Conservation (phyloP, 306 rosid species). For the Trifolium pratense region DNA sequence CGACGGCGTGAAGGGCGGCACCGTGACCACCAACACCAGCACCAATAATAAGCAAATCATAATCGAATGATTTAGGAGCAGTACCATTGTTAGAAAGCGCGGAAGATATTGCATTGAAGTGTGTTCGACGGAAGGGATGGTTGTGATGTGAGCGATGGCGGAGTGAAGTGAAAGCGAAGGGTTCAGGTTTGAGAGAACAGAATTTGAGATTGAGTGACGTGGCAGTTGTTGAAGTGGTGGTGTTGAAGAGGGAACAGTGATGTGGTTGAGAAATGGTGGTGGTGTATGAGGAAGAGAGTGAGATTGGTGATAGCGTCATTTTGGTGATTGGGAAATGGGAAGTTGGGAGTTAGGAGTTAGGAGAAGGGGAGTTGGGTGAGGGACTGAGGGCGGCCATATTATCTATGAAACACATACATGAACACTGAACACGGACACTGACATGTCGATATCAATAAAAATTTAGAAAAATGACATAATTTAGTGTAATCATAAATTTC, state of each 20-base stretch:
- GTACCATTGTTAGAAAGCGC: constrained; percentile 62
- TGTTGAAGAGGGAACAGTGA: constrained; percentile 8
- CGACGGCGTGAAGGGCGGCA: constrained; percentile 91
- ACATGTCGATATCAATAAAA: too few species aligned
- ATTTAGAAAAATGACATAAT: too few species aligned
- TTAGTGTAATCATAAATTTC: too few species aligned
- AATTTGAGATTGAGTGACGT: constrained; percentile 61
- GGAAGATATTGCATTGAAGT: constrained; percentile 45
- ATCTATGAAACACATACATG: too few species aligned
- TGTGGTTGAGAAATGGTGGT: constrained; percentile 50
- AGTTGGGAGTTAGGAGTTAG: constrained; percentile 36
- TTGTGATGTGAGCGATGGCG: constrained; percentile 32
- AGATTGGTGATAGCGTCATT: constrained; percentile 68
- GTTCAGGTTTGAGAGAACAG: constrained; percentile 71
- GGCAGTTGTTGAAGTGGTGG: neutral
- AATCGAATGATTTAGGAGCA: constrained; percentile 70
- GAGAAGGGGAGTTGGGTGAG: too few species aligned
- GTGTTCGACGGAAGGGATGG: neutral
- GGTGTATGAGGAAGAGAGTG: constrained; percentile 49
- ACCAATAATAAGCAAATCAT: constrained; percentile 84
- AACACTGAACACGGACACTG: too few species aligned
- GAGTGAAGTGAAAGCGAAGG: constrained; percentile 56
- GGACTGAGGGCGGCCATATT: too few species aligned
- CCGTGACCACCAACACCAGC: constrained; percentile 98
- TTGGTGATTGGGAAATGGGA: constrained; percentile 2